phyloP scores from a whole-genome alignment of 768 basidiomycete species.

The Peribolospora baueri region DNA sequence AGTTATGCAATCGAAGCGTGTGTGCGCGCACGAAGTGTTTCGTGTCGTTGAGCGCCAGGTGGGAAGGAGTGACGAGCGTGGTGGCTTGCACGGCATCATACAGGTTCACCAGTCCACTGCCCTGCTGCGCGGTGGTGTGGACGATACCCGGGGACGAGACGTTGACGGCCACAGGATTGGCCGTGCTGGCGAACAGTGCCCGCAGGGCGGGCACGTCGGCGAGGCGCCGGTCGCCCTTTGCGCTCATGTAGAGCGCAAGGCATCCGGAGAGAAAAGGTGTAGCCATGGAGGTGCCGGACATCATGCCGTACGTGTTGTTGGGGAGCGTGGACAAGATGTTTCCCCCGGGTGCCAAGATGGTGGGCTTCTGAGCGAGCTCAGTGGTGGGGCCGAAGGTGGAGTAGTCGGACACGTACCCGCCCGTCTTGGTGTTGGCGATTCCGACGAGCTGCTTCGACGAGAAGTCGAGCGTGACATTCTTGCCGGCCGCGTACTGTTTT shows the following conservation, averaged over 20 bases:
- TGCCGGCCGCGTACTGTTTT: too few relatives aligned
- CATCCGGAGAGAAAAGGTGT: background rate
- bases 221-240: too few relatives aligned
- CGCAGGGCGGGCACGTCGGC: too few relatives aligned
- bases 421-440: slow-evolving; percentile 27
- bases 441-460: slow-evolving; percentile 14
- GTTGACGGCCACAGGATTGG: background rate
- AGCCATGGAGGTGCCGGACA: slow-evolving; percentile 8
- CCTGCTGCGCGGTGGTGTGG: slow-evolving; percentile 23
- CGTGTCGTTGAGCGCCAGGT: slow-evolving; percentile 42
- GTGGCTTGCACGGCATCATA: slow-evolving; percentile 33
- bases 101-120: slow-evolving; percentile 34
- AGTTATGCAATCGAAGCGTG: background rate
- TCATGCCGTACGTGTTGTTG: slow-evolving; percentile 3
- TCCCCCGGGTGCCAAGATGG: slow-evolving; percentile 10
- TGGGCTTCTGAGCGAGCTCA: slow-evolving; percentile 24
- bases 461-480: too few relatives aligned
- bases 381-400: slow-evolving; percentile 37
- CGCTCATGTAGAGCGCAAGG: background rate
- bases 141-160: slow-evolving; percentile 10
- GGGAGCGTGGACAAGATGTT: slow-evolving; percentile 12
- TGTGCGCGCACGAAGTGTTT: slow-evolving; percentile 18
- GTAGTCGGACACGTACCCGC: slow-evolving; percentile 34
- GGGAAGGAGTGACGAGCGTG: slow-evolving; percentile 31
- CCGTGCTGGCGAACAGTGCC: background rate